Base-by-base conservation (phyloP, 208 protist genomes). In the Blastocrithidia nonstop region DNA sequence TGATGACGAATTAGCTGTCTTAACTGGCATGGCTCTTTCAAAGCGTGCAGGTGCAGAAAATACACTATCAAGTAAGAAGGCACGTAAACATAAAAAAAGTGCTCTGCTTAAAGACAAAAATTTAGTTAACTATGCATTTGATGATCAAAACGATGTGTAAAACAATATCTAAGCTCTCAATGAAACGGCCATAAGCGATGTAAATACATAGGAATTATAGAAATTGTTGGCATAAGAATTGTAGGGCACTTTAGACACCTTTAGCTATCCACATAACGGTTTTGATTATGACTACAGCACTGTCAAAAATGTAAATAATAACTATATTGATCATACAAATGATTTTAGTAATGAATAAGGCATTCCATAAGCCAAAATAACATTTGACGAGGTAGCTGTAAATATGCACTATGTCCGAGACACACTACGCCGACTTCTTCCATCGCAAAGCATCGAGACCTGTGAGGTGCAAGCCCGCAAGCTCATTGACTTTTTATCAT, bases 401-500 rank as follows among this genome's bases (percentile, higher is more conserved):
- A 93, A 93, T 53, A 43, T 75, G 9, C 55, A 67, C n/a, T 89
- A 79, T 48, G 31, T 93, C n/a, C 61, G 70, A 37, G 74, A 89
- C 57, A 54, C 73, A 4, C 47, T 93, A 25, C 78, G 84, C 3
- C 76, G 74, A 11, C 66, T 89, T 17, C 85, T 89, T 35, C 77
- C 84, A 1, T 60, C 69, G 2, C 64, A 85, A 25, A 65, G 58
- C 6, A 39, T 61, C 7, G 73, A 82, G 9, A 66, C 61, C 26
- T 84, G 70, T 46, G 58, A 71, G 19, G 38, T 64, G 3, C 70
- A 77, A 35, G 75, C 78, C n/a, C 39, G 42, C 39, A 66, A 70
- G n/a, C 73, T 86, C 4, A 19, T 89, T 25, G 64, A 70, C 22
- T 89, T 76, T 28, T 49, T 86, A 13, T 45, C 53, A n/a, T 61